These are phyloP conservation scores for Bolboschoenus planiculmis DNA, from an alignment of 176 grass and related monocot genomes.

Conservation along the genomic window DNA sequence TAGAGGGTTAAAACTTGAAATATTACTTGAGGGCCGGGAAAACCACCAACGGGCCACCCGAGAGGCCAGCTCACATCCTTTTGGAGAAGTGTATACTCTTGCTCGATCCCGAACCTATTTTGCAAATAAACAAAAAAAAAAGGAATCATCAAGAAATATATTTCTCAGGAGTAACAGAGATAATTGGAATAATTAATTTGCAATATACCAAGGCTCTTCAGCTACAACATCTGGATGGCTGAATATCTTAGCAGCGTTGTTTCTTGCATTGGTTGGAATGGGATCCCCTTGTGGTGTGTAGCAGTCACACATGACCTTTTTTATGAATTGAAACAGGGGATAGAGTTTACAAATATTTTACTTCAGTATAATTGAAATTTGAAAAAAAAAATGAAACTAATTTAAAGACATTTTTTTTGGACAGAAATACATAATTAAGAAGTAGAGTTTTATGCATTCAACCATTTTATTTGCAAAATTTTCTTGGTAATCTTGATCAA, in stretches of 20 bases:
- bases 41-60: constrained; percentile 85
- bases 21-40: constrained; percentile 77
- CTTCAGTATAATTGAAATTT: background rate
- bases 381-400: too few species aligned
- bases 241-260: constrained; percentile 59
- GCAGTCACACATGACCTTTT: constrained; percentile 82
- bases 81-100: constrained; percentile 93
- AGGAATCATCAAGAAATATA: background rate
- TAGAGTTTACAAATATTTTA: background rate
- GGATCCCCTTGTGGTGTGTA: constrained; percentile 57
- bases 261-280: constrained; percentile 59
- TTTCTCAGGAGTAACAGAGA: background rate
- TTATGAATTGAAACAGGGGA: background rate
- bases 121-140: background rate
- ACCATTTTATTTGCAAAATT: background rate
- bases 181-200: background rate
- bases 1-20: background rate
- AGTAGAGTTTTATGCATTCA: background rate
- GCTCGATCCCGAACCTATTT: constrained; percentile 86
- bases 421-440: background rate
- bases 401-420: background rate
- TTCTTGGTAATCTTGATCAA: background rate
- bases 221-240: constrained; percentile 61
- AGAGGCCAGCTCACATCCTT: constrained; percentile 91
- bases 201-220: constrained; percentile 65